Conservation (phyloP, 495 filamentous ascomycete species). For the Hypoxylon subgilvum region DNA sequence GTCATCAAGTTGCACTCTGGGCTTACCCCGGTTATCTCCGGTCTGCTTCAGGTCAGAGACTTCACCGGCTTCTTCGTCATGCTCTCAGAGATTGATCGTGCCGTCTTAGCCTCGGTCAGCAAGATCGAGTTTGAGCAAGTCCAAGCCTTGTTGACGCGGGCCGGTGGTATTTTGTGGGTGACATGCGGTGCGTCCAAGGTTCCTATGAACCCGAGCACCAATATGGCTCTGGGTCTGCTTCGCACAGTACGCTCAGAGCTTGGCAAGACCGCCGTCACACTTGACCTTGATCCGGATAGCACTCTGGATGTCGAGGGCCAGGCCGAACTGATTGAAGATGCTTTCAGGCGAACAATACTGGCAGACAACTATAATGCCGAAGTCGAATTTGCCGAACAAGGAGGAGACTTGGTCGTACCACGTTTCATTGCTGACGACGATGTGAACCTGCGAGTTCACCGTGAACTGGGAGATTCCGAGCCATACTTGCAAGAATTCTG, state of each 20-base stretch:
- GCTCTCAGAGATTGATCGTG: conserved; percentile 39
- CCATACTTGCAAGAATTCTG: conserved; percentile 44
- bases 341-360: conserved; percentile 37
- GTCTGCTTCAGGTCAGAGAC: conserved; percentile 32
- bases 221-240: conserved; percentile 48
- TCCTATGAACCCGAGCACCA: conserved; percentile 42
- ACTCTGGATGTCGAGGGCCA: conserved; percentile 36
- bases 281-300: conserved; percentile 45
- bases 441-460: conserved; percentile 46
- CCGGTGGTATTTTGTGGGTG: conserved; percentile 49
- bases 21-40: conserved; percentile 30
- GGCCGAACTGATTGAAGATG: conserved; percentile 39
- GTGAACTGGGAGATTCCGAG: conserved; percentile 40
- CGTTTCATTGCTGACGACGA: conserved; percentile 47
- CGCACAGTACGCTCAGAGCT: conserved; percentile 48
- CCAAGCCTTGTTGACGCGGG: conserved; percentile 45
- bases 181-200: conserved; percentile 49
- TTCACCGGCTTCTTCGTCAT: conserved; percentile 42
- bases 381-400: conserved; percentile 48
- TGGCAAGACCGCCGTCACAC: conserved; percentile 40
- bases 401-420: conserved; percentile 44
- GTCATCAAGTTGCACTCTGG: conserved; percentile 45
- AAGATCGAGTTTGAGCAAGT: conserved; percentile 43
- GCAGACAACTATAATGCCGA: conserved; percentile 33
- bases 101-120: conserved; percentile 38